Base-by-base conservation (phyloP, 116 monocot species). In the Iris pallida region DNA sequence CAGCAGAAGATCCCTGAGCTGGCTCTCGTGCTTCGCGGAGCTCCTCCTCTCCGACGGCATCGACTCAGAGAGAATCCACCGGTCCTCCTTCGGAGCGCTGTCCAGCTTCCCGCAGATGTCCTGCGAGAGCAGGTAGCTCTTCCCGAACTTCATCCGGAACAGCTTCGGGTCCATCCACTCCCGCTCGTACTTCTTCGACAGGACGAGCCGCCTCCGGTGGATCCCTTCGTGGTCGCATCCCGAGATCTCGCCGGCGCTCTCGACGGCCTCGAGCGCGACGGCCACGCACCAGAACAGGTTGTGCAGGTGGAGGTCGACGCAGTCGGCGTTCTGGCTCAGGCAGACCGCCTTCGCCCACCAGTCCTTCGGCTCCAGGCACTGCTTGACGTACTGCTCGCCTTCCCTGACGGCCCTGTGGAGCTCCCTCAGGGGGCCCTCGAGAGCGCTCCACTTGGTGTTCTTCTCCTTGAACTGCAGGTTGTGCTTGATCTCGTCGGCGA, bases 101-200 rank as follows among this genome's bases (percentile, higher is more conserved):
- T 68, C 59, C 13, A 73, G 16, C 61, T 44, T 73, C 30, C 45
- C 65, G 73, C 73, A 48, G 42, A 66, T 59, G 7, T 82, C 73
- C 16, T 54, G 45, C 55, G 82, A 70, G 16, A 65, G 55, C 42
- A 82, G 56, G 64, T 77, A 77, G 11, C 13, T 17, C 47, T 61
- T 65, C 9, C 73, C 82, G 3, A 73, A 70, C 54, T 49, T 73
- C 18, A 65, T 59, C 55, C 42, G 53, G 16, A 82, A 82, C 5
- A 82, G 73, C 16, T 60, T 51, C 3, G 61, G 73, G 5, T 82
- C 82, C 73, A 82, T 54, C 77, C 77, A 73, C 17, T 73, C 70
- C 19, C 42, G 47, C 59, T 88, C 85, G 19, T 88, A 88, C 70
- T 85, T 85, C 69, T 85, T 88, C 0, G 81, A 71, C 41, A 83